Evolutionary conservation across 768 basidiomycete genomes (phyloP).

Genomic region (Fomitopsis serialis): DNA sequence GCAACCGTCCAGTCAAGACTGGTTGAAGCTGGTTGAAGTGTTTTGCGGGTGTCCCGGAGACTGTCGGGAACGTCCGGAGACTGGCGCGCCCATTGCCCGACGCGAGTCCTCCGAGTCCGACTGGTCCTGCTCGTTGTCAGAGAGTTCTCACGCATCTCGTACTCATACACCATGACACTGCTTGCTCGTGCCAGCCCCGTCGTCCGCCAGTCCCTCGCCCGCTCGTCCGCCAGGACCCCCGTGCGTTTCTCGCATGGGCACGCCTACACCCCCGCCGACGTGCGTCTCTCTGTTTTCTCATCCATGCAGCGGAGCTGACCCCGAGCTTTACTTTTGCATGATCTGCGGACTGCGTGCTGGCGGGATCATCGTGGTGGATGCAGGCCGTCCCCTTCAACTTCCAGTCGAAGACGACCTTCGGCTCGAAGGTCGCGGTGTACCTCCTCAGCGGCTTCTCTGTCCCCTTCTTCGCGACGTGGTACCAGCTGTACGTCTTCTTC

Average conservation of each 20-base stretch:
- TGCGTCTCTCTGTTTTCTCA: background rate
- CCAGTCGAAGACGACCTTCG: slow-evolving; percentile 27
- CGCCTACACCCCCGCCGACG: background rate
- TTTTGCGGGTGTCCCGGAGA: too few species aligned
- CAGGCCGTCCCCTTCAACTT: slow-evolving; percentile 31
- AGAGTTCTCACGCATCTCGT: slow-evolving; percentile 2
- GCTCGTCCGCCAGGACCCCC: slow-evolving; percentile 14
- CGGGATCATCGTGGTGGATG: background rate
- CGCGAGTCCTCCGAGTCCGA: too few species aligned
- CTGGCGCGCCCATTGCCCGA: background rate
- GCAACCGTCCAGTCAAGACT: too few species aligned
- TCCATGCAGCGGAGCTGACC: background rate
- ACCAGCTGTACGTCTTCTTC: slow-evolving; percentile 59
- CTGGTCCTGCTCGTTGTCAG: background rate
- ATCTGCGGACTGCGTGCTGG: too few species aligned
- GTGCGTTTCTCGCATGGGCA: slow-evolving; percentile 8
- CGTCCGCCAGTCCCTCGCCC: slow-evolving; percentile 21
- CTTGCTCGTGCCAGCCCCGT: slow-evolving; percentile 20
- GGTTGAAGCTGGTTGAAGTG: too few species aligned
- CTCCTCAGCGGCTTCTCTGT: slow-evolving; percentile 57
- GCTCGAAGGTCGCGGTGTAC: slow-evolving; percentile 39
- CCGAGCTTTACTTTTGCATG: background rate
- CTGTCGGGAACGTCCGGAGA: background rate
- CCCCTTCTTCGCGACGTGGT: slow-evolving; percentile 56
- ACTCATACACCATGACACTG: slow-evolving; percentile 14